A percentile compares a stretch with the other conserved stretches of the same genome.
These are phyloP conservation scores for Nigrospora oryzae DNA, from an alignment of 2,329 filamentous ascomycete genomes.

Conservation along the genomic window DNA sequence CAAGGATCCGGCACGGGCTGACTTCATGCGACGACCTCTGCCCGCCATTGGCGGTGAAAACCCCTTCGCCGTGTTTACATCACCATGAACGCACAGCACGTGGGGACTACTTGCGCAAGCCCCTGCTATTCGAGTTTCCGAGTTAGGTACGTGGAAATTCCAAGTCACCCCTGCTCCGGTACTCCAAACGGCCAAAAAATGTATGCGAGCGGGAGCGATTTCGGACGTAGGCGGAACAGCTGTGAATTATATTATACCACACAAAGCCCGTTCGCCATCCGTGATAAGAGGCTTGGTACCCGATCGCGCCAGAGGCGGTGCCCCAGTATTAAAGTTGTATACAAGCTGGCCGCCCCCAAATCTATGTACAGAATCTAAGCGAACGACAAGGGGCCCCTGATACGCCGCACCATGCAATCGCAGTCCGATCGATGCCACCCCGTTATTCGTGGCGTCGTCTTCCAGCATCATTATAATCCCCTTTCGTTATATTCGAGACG, in stretches of 20 bases:
- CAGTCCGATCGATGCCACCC: too few species aligned
- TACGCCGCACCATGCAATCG: background rate
- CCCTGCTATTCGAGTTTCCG: too few species aligned
- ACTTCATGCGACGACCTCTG: too few species aligned
- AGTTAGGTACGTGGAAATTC: too few species aligned
- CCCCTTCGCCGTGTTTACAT: background rate
- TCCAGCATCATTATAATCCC: too few species aligned
- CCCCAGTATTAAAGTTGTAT: constrained; percentile 6
- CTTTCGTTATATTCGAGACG: too few species aligned
- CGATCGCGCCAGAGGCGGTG: constrained; percentile 8
- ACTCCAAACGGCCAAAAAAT: too few species aligned
- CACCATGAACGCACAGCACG: background rate
- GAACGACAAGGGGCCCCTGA: constrained; percentile 4
- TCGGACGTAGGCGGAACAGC: background rate
- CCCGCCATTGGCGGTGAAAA: background rate
- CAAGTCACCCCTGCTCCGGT: background rate
- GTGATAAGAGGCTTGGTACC: background rate
- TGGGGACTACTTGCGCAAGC: background rate
- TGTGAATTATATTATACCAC: constrained; percentile 4
- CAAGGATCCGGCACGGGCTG: too few species aligned
- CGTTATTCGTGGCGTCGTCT: too few species aligned
- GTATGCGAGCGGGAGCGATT: background rate
- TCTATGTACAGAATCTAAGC: constrained; percentile 14
- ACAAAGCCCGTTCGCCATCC: too few species aligned
- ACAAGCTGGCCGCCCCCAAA: constrained; percentile 8